Percentiles rank a stretch among this genome's conserved stretches.
These are phyloP conservation scores for Blastobotrys malaysiensis DNA, from an alignment of 1,139 yeast species.

Conservation along the genomic window DNA sequence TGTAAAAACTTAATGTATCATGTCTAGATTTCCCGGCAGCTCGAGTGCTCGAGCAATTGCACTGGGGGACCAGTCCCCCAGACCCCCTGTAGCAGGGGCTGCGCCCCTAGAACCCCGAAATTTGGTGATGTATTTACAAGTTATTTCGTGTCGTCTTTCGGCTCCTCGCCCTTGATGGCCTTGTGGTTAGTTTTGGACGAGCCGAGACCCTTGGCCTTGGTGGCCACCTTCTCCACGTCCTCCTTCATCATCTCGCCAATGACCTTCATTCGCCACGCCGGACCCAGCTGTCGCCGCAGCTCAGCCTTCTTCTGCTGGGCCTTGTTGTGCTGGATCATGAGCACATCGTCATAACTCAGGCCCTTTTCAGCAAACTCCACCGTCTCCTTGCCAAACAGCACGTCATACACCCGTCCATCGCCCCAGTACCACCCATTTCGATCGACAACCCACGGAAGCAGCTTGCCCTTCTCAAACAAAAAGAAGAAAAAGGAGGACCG, in stretches of 20 bases:
- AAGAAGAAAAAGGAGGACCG: conserved; percentile 69
- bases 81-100: too few relatives aligned
- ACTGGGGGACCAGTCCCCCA: too few relatives aligned
- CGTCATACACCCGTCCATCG: conserved; percentile 80
- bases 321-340: conserved; percentile 28
- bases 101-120: too few relatives aligned
- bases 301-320: conserved; percentile 31
- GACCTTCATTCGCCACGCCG: conserved; percentile 35
- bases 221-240: conserved; percentile 25
- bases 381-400: conserved; percentile 70
- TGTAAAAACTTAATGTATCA: conserved; percentile 8
- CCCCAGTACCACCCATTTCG: conserved; percentile 89
- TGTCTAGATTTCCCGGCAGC: too few relatives aligned
- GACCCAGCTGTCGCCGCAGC: conserved; percentile 35
- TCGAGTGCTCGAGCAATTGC: too few relatives aligned
- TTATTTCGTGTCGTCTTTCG: background rate
- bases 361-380: conserved; percentile 74
- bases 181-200: background rate
- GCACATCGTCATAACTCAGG: conserved; percentile 54
- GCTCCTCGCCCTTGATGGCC: background rate
- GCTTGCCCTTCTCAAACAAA: conserved; percentile 51
- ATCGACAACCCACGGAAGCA: conserved; percentile 71
- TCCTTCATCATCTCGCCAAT: conserved; percentile 33
- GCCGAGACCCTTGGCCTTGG: conserved; percentile 1
- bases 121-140: conserved; percentile 5